Conservation (phyloP, 306 rosid genomes). For the Prunus davidiana region DNA sequence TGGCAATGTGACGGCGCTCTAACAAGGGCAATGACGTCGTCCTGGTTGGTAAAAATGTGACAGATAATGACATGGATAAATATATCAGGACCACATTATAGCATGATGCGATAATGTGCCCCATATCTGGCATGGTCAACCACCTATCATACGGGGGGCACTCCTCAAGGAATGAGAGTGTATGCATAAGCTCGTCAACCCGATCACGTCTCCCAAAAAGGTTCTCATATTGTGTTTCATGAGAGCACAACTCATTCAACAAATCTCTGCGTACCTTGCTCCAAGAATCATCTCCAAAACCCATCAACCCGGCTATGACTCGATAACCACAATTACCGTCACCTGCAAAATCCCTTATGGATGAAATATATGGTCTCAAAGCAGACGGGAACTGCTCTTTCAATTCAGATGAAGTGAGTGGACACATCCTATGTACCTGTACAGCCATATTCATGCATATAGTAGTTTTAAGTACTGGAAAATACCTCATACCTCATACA, state of each 20-base stretch:
- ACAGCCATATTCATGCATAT: background rate
- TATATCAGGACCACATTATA: conserved; percentile 4
- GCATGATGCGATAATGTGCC: background rate
- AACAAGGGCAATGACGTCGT: background rate
- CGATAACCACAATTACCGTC: conserved; percentile 11
- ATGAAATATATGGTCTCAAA: background rate
- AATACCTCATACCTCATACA: background rate
- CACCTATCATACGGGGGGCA: background rate
- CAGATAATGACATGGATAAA: background rate
- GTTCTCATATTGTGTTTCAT: background rate
- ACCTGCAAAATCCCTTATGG: background rate
- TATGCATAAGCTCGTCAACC: background rate
- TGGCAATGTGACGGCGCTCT: background rate
- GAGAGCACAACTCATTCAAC: background rate
- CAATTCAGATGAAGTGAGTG: background rate
- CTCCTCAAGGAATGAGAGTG: background rate
- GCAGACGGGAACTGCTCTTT: background rate
- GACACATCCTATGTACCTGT: background rate
- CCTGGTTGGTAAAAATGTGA: conserved; percentile 1
- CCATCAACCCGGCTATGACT: conserved; percentile 9
- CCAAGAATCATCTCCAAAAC: conserved; percentile 1
- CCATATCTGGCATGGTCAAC: conserved; percentile 4
- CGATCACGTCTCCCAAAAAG: background rate
- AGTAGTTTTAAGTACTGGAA: background rate
- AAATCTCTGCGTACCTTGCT: background rate